A percentile compares a stretch with the other conserved stretches of the same genome.
phyloP scores from a whole-genome alignment of 495 filamentous ascomycete genomes.

The Xylaria telfairii region DNA sequence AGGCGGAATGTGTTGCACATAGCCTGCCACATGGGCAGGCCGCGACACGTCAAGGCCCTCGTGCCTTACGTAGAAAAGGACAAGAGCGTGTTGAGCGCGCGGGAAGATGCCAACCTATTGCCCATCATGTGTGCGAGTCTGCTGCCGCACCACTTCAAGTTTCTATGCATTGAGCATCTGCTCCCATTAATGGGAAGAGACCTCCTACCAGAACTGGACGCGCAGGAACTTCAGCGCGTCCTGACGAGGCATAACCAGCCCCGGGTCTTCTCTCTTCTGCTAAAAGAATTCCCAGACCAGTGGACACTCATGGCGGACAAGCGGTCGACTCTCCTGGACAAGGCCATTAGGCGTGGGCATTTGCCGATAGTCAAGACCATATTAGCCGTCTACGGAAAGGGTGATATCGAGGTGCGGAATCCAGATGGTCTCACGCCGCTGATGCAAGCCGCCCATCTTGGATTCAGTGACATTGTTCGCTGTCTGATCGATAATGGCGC shows the following conservation, averaged over 20 bases:
- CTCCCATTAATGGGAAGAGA: slow-evolving; percentile 13
- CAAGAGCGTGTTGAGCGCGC: neutral
- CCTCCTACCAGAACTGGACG: neutral
- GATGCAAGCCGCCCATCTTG: neutral
- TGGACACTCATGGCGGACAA: neutral
- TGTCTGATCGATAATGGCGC: slow-evolving; percentile 2
- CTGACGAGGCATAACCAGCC: neutral
- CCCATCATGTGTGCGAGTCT: slow-evolving; percentile 7
- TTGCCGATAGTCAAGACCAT: slow-evolving; percentile 3
- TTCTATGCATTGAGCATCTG: neutral
- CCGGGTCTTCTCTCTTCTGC: neutral
- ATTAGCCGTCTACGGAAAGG: neutral
- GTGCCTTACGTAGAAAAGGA: neutral
- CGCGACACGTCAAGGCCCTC: neutral
- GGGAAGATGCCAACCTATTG: neutral
- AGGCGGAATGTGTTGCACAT: neutral
- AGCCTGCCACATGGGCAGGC: neutral
- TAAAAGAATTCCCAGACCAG: slow-evolving; percentile 9
- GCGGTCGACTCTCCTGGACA: neutral
- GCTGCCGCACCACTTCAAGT: neutral
- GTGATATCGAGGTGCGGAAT: slow-evolving; percentile 4
- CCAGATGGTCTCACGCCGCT: neutral
- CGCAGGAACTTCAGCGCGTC: slow-evolving; percentile 6
- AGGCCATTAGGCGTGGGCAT: slow-evolving; percentile 5
- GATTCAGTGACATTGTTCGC: slow-evolving; percentile 8